Evolutionary conservation across 139 green algal species (phyloP).

Genomic region (Tetratostichococcus sp.): DNA sequence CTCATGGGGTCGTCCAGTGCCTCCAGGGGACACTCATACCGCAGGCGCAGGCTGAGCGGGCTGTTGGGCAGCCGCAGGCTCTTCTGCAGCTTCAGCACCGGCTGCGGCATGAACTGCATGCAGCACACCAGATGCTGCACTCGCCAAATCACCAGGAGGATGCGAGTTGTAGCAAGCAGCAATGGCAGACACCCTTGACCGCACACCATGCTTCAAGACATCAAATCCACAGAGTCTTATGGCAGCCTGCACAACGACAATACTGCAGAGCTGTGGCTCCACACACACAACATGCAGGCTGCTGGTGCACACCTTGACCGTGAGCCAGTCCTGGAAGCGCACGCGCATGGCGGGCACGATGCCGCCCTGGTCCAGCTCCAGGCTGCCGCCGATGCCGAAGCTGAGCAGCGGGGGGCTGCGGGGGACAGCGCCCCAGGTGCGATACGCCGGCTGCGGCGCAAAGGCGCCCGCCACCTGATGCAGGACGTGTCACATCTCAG

Average conservation of each 20-base stretch:
- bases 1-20: slow-evolving; percentile 30
- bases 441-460: slow-evolving; percentile 7
- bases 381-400: slow-evolving; percentile 30
- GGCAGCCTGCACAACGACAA: too few species aligned
- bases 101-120: slow-evolving; percentile 27
- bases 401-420: slow-evolving; percentile 30
- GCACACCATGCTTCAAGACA: too few species aligned
- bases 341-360: slow-evolving; percentile 27
- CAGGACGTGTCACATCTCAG: not conserved
- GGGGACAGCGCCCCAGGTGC: not conserved
- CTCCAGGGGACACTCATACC: slow-evolving; percentile 50
- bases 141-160: too few species aligned
- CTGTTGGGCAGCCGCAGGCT: slow-evolving; percentile 32
- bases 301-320: slow-evolving; percentile 29
- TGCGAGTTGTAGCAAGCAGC: too few species aligned
- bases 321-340: slow-evolving; percentile 44
- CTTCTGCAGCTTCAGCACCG: slow-evolving; percentile 40
- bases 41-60: slow-evolving; percentile 36
- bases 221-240: too few species aligned
- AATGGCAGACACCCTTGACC: too few species aligned
- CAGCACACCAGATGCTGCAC: not conserved
- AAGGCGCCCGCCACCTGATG: not conserved
- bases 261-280: too few species aligned
- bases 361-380: slow-evolving; percentile 31
- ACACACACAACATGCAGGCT: too few species aligned